Evolutionary conservation across 495 filamentous ascomycete genomes (phyloP), one percentile per base, ranked within the genome.

Genomic region (Aspergillus bridgeri): DNA sequence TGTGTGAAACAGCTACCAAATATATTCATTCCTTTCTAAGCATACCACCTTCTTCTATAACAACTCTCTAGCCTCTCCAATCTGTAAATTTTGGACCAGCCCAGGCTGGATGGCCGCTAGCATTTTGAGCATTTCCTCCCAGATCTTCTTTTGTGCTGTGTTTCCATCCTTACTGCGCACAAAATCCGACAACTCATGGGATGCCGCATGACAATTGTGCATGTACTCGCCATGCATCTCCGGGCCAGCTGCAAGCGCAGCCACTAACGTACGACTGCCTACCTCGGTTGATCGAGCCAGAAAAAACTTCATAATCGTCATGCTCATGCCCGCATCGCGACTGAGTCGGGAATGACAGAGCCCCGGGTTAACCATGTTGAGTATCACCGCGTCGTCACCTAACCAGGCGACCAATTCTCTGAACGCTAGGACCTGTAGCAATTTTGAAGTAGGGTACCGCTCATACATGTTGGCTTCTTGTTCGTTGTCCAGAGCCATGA

Each of bases 361-460:
- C 1, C 82, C 81, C 0, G 84, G 84, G 51, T 78, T 80, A 6
- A 80, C 43, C 20, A 74, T 68, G 62, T 83, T 84, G 52, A 87
- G 65, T 21, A 83, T 72, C 18, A 88, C 79, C 21, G 63, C 61
- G 3, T 67, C 60, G 18, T 63, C 63, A 13, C 56, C 59, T 6
- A 67, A 44, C 5, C 62, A 64, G 5, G 56, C 57, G 3, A 78
- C 79, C 0, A 87, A 65, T 51, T 80, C 74, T 18, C 76, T 75
- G 9, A 79, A 66, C 1, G 74, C 57, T 11, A 85, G 60, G 2
- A 84, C 60, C 47, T 76, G 73, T 6, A 87, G 60, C 0, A 87
- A 67, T 62, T 86, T 86, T 9, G 77, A 77, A 3, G 76, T 42
- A n/a, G 61, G 63, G 56, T 87, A 83, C 3, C 78, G 68, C 17